These are phyloP conservation scores for Psilocybe cubensis DNA, from an alignment of 768 basidiomycete genomes.

Conservation along the genomic window DNA sequence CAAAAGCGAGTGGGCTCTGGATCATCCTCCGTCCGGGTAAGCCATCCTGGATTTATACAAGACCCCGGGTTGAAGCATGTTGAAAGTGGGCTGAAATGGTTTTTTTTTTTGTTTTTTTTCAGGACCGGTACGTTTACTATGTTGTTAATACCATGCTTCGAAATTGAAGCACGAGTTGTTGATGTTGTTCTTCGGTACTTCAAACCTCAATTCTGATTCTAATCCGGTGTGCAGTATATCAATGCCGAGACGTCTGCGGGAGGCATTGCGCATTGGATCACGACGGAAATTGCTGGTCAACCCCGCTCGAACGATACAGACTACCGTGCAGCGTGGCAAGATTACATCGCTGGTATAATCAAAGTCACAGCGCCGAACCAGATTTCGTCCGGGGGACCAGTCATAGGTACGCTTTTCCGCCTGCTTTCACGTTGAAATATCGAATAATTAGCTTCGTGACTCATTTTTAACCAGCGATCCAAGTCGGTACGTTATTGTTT, in stretches of 20 bases:
- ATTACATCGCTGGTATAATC: constrained; percentile 71
- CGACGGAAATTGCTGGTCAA: constrained; percentile 62
- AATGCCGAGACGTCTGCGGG: constrained; percentile 84
- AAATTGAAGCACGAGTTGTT: too few species aligned
- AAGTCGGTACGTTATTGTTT: constrained; percentile 24
- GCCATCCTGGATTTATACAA: neutral
- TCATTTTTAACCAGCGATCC: constrained; percentile 23
- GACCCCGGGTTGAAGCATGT: neutral
- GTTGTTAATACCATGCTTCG: too few species aligned
- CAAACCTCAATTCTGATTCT: neutral
- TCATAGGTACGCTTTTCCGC: constrained; percentile 71
- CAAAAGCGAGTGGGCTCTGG: constrained; percentile 74
- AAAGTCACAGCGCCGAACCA: constrained; percentile 63
- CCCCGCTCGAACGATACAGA: constrained; percentile 79
- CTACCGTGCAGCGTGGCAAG: constrained; percentile 71
- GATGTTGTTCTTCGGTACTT: too few species aligned
- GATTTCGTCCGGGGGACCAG: constrained; percentile 72
- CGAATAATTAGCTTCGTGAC: neutral
- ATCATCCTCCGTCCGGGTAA: constrained; percentile 77
- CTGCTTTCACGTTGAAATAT: neutral
- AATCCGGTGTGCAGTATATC: constrained; percentile 50
- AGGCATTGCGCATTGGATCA: constrained; percentile 71
- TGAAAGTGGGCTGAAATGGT: neutral
- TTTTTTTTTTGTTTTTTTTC: neutral
- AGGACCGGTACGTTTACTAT: neutral